Conservation (phyloP, 2,329 filamentous ascomycete genomes). For the Penicillium sp. region DNA sequence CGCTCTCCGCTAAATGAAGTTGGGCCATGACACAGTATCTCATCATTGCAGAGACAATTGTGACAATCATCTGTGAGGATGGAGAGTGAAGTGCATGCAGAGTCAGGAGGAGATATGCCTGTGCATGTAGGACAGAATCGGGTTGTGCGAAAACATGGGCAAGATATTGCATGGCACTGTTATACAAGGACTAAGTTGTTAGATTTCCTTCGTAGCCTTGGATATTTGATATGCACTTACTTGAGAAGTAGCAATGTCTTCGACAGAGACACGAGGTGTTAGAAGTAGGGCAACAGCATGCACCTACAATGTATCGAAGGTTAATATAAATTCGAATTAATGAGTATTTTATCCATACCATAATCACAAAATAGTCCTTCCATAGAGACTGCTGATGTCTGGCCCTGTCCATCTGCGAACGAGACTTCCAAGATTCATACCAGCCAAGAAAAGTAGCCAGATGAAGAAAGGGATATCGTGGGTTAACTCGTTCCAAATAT, state of each 20-base stretch:
- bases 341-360: slow-evolving; percentile 1
- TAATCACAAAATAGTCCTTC: slow-evolving; percentile 14
- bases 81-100: slow-evolving; percentile 17
- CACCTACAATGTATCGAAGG: not conserved
- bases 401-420: not conserved
- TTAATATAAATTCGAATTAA: not conserved
- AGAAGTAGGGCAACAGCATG: slow-evolving; percentile 14
- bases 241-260: slow-evolving; percentile 8
- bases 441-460: slow-evolving; percentile 8
- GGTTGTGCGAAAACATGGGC: slow-evolving; percentile 6
- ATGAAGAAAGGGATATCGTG: slow-evolving; percentile 16
- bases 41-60: slow-evolving; percentile 14
- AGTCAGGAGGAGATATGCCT: slow-evolving; percentile 15
- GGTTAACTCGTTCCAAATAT: slow-evolving; percentile 16
- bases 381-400: slow-evolving; percentile 3
- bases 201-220: not conserved
- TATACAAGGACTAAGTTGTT: slow-evolving; percentile 8
- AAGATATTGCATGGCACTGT: slow-evolving; percentile 9
- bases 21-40: slow-evolving; percentile 13
- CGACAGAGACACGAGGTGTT: slow-evolving; percentile 11
- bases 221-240: not conserved
- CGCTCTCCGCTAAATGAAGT: slow-evolving; percentile 10
- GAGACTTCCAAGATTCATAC: slow-evolving; percentile 14
- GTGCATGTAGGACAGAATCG: slow-evolving; percentile 10
- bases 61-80: slow-evolving; percentile 14